These are phyloP conservation scores for Starmerella stigmatis DNA, from an alignment of 805 yeast genomes.

Conservation along the genomic window DNA sequence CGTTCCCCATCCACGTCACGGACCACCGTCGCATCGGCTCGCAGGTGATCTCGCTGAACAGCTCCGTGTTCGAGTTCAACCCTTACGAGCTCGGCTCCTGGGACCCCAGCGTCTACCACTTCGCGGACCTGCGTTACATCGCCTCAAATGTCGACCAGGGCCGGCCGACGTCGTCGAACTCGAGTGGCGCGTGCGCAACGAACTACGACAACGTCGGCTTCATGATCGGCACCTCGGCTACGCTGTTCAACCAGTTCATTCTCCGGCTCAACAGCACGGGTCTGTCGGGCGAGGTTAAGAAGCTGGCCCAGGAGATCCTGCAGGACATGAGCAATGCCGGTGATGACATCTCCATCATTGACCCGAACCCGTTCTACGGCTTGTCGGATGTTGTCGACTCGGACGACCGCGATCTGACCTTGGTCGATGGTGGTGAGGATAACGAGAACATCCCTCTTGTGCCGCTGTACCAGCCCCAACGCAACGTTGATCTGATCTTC, in stretches of 20 bases:
- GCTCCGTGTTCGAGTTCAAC: constrained; percentile 39
- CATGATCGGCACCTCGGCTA: constrained; percentile 53
- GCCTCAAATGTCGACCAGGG: constrained; percentile 57
- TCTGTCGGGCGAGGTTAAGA: constrained; percentile 37
- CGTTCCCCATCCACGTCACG: constrained; percentile 51
- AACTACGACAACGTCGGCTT: constrained; percentile 74
- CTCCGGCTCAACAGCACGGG: constrained; percentile 48
- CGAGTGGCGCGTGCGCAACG: constrained; percentile 39
- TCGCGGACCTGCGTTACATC: constrained; percentile 54
- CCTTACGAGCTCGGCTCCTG: constrained; percentile 68
- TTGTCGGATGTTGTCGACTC: constrained; percentile 12
- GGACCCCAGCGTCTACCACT: constrained; percentile 57
- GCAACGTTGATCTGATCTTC: constrained; percentile 53
- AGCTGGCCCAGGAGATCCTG: constrained; percentile 40
- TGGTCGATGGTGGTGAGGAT: constrained; percentile 78
- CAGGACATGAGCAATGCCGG: constrained; percentile 27
- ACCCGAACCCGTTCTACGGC: constrained; percentile 59
- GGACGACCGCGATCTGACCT: constrained; percentile 35
- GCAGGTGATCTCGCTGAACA: constrained; percentile 42
- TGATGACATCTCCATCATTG: constrained; percentile 52
- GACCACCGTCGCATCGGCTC: constrained; percentile 36
- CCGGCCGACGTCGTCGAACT: constrained; percentile 31
- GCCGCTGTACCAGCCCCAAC: constrained; percentile 52
- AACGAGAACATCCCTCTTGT: constrained; percentile 58
- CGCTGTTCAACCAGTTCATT: constrained; percentile 31